Evolutionary conservation across 768 basidiomycete species (phyloP).

Genomic region (Mycena rosella): DNA sequence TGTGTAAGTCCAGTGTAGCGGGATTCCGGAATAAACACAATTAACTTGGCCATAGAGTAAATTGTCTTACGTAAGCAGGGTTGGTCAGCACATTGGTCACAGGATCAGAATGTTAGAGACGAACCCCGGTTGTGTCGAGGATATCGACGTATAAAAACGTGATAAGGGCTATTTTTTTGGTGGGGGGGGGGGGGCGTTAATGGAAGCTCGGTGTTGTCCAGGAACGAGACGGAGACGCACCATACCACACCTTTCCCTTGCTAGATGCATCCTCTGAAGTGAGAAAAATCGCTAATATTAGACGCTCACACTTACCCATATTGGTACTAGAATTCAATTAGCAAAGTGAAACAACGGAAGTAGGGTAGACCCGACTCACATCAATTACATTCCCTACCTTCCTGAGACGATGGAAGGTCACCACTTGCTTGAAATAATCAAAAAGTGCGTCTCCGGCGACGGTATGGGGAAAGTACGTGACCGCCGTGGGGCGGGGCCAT

Average conservation of each 20-base stretch:
- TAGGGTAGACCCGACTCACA: conserved; percentile 53
- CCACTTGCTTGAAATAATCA: conserved; percentile 88
- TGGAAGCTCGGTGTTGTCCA: background rate
- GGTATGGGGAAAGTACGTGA: conserved; percentile 88
- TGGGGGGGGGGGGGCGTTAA: too few species aligned
- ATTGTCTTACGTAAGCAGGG: too few species aligned
- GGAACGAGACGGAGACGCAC: background rate
- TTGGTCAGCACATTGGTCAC: too few species aligned
- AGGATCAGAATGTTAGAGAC: too few species aligned
- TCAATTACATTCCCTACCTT: conserved; percentile 76
- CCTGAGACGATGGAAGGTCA: conserved; percentile 75
- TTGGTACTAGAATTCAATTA: conserved; percentile 56
- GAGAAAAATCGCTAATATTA: too few species aligned
- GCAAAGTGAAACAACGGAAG: background rate
- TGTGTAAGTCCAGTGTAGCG: conserved; percentile 88
- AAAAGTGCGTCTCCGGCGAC: conserved; percentile 76
- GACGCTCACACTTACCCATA: conserved; percentile 43
- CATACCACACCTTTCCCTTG: conserved; percentile 89
- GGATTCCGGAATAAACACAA: too few species aligned
- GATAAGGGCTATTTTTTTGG: conserved; percentile 68
- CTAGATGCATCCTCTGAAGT: too few species aligned
- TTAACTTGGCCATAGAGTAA: too few species aligned
- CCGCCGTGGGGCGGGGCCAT: conserved; percentile 86
- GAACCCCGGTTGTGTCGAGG: conserved; percentile 65
- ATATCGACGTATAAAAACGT: conserved; percentile 91